A percentile compares a stretch with the other conserved stretches of the same genome.
phyloP scores from a whole-genome alignment of 1,139 yeast species.

The Geotrichum fermentans region DNA sequence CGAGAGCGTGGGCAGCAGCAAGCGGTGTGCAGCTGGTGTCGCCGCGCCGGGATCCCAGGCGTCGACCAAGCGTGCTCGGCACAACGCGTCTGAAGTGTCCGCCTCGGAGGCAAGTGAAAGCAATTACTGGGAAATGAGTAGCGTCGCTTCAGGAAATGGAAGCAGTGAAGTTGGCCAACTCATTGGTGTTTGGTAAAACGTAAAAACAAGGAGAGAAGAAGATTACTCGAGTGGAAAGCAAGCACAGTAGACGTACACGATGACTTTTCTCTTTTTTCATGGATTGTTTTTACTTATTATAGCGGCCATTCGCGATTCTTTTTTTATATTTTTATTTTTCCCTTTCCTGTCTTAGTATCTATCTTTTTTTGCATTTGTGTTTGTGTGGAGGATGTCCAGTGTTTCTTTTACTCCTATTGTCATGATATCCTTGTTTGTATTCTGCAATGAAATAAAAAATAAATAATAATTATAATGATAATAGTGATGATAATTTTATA shows the following conservation, averaged over 20 bases:
- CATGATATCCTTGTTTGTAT: background rate
- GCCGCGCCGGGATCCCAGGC: slow-evolving; percentile 1
- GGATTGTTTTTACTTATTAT: too few species aligned
- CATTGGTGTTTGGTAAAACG: slow-evolving; percentile 14
- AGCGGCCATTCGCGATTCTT: too few species aligned
- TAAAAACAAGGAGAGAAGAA: too few species aligned
- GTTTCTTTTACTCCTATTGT: background rate
- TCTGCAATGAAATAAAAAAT: too few species aligned
- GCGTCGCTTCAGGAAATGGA: slow-evolving; percentile 9
- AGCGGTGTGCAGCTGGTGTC: background rate
- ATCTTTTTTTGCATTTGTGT: background rate
- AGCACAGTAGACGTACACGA: too few species aligned
- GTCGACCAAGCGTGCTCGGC: slow-evolving; percentile 8
- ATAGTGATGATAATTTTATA: too few species aligned
- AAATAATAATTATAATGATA: too few species aligned
- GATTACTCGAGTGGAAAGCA: too few species aligned
- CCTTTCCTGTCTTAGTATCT: too few species aligned
- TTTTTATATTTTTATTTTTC: too few species aligned
- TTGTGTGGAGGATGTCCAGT: background rate
- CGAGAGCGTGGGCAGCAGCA: slow-evolving; percentile 2
- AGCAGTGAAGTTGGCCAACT: slow-evolving; percentile 8
- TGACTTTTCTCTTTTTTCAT: too few species aligned
- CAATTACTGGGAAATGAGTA: slow-evolving; percentile 15
- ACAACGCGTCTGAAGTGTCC: background rate
- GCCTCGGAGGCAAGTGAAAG: slow-evolving; percentile 1